A percentile compares a stretch with the other conserved stretches of the same genome.
Evolutionary conservation across 2,329 filamentous ascomycete genomes (phyloP).

Genomic region (Trichophyton simii): DNA sequence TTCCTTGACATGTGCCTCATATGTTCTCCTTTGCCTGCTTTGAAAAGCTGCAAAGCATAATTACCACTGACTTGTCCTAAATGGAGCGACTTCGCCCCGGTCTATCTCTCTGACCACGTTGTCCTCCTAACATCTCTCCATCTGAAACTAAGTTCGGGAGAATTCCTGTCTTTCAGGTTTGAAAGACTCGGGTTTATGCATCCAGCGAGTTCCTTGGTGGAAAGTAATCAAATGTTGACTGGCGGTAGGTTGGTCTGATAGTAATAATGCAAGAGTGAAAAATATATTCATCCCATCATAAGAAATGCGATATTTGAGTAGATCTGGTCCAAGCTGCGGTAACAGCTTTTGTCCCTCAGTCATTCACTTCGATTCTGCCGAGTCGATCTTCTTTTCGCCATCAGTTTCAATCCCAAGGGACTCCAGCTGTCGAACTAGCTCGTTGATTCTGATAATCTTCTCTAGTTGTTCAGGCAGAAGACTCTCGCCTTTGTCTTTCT

Average conservation of each 20-base stretch:
- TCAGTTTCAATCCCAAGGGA: slow-evolving; percentile 71
- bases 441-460: slow-evolving; percentile 94
- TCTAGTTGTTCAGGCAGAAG: slow-evolving; percentile 89
- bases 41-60: background rate
- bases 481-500: slow-evolving; percentile 74
- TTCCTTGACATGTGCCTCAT: background rate
- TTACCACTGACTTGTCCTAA: background rate
- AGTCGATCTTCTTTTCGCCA: slow-evolving; percentile 46
- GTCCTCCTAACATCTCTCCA: background rate
- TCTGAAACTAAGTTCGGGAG: background rate
- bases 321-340: background rate
- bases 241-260: background rate
- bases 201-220: background rate
- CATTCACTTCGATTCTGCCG: background rate
- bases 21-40: background rate
- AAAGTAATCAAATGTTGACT: background rate
- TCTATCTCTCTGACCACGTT: background rate
- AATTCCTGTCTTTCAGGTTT: background rate
- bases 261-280: background rate
- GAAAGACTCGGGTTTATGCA: background rate
- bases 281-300: background rate
- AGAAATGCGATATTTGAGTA: background rate
- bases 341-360: background rate
- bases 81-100: background rate
- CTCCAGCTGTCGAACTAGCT: slow-evolving; percentile 79